A percentile compares a stretch with the other conserved stretches of the same genome.
phyloP scores from a whole-genome alignment of 176 grass and related monocot species.

The Calamus simplicifolius region DNA sequence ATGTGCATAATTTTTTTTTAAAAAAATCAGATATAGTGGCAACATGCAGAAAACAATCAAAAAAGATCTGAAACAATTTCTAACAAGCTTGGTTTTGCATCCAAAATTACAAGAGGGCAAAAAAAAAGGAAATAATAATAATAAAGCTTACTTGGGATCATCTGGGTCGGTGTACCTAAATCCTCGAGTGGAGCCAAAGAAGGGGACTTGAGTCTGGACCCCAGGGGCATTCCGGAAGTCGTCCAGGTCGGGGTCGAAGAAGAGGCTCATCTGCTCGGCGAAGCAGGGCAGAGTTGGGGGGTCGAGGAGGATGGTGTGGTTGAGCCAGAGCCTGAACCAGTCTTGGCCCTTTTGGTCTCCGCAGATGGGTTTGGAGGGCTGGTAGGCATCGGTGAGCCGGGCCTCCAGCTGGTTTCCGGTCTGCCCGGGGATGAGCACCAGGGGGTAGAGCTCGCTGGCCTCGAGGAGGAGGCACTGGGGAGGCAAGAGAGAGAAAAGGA shows the following conservation, averaged over 20 bases:
- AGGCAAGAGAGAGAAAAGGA: conserved; percentile 8
- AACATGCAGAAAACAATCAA: too few species aligned
- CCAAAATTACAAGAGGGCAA: not conserved
- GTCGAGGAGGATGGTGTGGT: conserved; percentile 53
- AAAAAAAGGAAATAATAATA: not conserved
- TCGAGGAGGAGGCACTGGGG: conserved; percentile 4
- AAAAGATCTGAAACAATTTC: too few species aligned
- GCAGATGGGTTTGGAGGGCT: conserved; percentile 52
- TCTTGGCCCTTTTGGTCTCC: conserved; percentile 24
- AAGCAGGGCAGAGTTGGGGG: conserved; percentile 50
- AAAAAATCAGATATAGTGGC: too few species aligned
- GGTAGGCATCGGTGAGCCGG: conserved; percentile 53
- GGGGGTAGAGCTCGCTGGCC: conserved; percentile 39
- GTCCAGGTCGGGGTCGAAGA: conserved; percentile 40
- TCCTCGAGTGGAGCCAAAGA: conserved; percentile 45
- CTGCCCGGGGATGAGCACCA: conserved; percentile 68
- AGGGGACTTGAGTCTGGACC: conserved; percentile 48
- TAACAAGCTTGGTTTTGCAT: too few species aligned
- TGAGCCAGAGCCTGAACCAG: conserved; percentile 90
- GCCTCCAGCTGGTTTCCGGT: conserved; percentile 87
- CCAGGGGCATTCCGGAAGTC: conserved; percentile 72
- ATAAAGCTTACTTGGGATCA: conserved; percentile 34
- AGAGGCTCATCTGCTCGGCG: conserved; percentile 59
- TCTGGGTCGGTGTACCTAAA: conserved; percentile 57
- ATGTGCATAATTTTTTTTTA: too few species aligned